These are phyloP conservation scores for Colletotrichum zoysiae DNA, from an alignment of 2,329 filamentous ascomycete species.

Conservation along the genomic window DNA sequence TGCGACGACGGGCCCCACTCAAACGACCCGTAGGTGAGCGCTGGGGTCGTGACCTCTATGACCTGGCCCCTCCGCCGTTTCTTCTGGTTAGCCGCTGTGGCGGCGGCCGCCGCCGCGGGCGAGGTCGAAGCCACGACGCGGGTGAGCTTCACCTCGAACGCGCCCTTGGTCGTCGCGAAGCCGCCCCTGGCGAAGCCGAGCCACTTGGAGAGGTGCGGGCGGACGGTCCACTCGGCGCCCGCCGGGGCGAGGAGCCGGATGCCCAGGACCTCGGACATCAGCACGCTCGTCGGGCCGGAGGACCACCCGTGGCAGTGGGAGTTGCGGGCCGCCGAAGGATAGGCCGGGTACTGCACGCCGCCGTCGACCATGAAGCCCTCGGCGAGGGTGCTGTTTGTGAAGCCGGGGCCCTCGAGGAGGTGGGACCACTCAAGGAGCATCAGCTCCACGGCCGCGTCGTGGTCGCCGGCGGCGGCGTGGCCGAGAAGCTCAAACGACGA, in stretches of 20 bases:
- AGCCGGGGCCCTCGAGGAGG: conserved; percentile 53
- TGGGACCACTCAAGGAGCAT: conserved; percentile 56
- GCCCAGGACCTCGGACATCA: conserved; percentile 49
- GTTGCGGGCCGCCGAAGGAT: conserved; percentile 48
- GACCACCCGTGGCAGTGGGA: conserved; percentile 55
- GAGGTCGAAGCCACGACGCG: conserved; percentile 42
- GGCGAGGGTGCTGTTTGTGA: conserved; percentile 58
- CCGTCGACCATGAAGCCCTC: conserved; percentile 57
- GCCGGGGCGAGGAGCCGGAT: conserved; percentile 47
- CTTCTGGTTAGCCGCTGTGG: neutral
- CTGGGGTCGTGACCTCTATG: conserved; percentile 38
- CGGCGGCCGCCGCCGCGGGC: conserved; percentile 11
- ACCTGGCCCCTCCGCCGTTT: conserved; percentile 32
- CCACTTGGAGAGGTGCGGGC: conserved; percentile 50
- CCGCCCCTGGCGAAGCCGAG: conserved; percentile 52
- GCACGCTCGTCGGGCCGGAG: conserved; percentile 50
- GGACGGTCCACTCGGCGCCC: conserved; percentile 46
- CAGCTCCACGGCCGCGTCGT: conserved; percentile 56
- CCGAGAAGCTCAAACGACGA: conserved; percentile 52
- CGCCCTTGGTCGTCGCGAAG: conserved; percentile 50
- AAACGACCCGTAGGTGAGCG: conserved; percentile 42
- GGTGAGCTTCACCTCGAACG: conserved; percentile 50
- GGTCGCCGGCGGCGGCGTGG: conserved; percentile 53
- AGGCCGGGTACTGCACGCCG: conserved; percentile 50
- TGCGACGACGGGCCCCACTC: conserved; percentile 40